phyloP scores from a whole-genome alignment of 768 basidiomycete genomes.

The Leucosporidium yakuticum region DNA sequence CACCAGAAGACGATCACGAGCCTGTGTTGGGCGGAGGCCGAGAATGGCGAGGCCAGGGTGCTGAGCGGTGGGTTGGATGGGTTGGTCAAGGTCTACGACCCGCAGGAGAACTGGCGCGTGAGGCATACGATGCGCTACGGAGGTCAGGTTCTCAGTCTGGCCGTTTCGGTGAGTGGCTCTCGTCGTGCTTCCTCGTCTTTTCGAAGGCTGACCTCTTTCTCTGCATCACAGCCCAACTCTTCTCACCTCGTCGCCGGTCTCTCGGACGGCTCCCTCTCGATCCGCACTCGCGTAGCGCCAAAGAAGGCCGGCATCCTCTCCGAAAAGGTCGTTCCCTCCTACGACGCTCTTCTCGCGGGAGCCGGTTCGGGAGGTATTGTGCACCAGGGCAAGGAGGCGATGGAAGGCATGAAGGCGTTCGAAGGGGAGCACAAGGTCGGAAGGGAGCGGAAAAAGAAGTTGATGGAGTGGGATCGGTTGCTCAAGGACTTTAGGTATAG shows the following conservation, averaged over 20 bases:
- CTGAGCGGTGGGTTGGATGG: constrained; percentile 89
- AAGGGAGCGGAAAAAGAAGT: constrained; percentile 59
- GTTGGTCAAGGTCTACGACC: constrained; percentile 98
- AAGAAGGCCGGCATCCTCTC: constrained; percentile 42
- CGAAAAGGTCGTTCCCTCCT: constrained; percentile 28
- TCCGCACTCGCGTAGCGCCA: constrained; percentile 62
- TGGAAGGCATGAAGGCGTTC: constrained; percentile 30
- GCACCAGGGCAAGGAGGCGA: constrained; percentile 22
- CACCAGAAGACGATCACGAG: constrained; percentile 97
- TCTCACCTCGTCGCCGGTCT: constrained; percentile 96
- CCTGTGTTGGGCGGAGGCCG: constrained; percentile 45
- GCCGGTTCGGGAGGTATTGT: constrained; percentile 26
- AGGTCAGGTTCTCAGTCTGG: constrained; percentile 79
- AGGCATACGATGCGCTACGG: constrained; percentile 99
- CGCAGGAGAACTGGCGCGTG: constrained; percentile 78
- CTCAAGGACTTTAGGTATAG: constrained; percentile 91
- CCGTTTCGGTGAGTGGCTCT: constrained; percentile 67
- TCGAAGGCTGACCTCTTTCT: not conserved
- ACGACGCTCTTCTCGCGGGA: constrained; percentile 33
- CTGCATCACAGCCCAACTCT: constrained; percentile 69
- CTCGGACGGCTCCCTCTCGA: constrained; percentile 96
- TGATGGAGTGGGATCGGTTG: constrained; percentile 81
- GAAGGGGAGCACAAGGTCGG: constrained; percentile 70
- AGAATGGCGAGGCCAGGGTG: constrained; percentile 66
- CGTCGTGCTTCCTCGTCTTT: not conserved